These are phyloP conservation scores for Candida qinlingensis DNA, from an alignment of 805 yeast species.

Conservation along the genomic window DNA sequence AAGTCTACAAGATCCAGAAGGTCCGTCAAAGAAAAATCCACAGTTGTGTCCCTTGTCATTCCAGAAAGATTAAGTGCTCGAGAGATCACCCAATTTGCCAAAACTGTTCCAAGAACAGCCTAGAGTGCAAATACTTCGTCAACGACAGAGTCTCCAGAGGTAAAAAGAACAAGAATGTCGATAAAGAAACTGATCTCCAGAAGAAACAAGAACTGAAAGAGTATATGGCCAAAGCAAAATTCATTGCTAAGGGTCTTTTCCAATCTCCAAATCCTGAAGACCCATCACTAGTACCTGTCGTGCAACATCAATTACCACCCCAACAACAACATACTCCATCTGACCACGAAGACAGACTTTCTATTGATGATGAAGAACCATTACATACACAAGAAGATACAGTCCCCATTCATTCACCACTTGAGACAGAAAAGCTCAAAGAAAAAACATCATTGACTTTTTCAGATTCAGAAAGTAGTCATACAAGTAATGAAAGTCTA, in stretches of 20 bases:
- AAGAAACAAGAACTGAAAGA: constrained; percentile 22
- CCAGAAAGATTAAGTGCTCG: constrained; percentile 52
- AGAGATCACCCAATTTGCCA: constrained; percentile 47
- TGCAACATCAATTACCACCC: too few relatives aligned
- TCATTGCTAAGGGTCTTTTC: constrained; percentile 4
- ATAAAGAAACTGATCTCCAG: constrained; percentile 18
- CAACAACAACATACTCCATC: neutral
- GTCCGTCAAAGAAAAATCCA: constrained; percentile 55
- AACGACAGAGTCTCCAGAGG: constrained; percentile 46
- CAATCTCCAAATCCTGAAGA: neutral
- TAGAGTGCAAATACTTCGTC: constrained; percentile 50
- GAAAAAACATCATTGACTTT: constrained; percentile 17
- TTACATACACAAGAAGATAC: neutral
- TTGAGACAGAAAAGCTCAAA: constrained; percentile 14
- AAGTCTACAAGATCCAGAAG: constrained; percentile 55
- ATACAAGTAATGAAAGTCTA: constrained; percentile 21
- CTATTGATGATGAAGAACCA: too few relatives aligned
- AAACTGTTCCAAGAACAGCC: constrained; percentile 41
- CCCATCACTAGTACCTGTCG: neutral
- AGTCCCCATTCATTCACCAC: constrained; percentile 5
- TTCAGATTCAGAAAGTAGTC: constrained; percentile 24
- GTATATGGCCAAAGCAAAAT: constrained; percentile 21
- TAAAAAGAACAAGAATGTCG: constrained; percentile 22
- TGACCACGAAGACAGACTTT: too few relatives aligned
- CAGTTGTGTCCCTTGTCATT: constrained; percentile 54